Conservation (phyloP, 2,329 filamentous ascomycete genomes). For the Trichoderma sp. region DNA sequence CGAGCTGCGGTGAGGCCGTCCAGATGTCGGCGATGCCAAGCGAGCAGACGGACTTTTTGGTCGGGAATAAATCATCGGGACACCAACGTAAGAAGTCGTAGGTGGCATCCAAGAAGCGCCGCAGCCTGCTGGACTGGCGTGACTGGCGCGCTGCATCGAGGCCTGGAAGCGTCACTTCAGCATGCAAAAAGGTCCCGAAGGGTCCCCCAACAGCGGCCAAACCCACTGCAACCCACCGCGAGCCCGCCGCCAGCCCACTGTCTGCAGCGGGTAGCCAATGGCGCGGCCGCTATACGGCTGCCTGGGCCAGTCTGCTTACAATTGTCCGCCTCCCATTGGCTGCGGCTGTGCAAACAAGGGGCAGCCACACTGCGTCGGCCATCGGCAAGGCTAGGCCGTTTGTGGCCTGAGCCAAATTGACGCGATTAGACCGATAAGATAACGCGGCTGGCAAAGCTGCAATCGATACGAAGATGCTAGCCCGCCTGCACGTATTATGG, state of each 20-base stretch:
- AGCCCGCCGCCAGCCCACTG: slow-evolving; percentile 15
- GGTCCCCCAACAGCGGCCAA: slow-evolving; percentile 13
- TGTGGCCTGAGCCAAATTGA: slow-evolving; percentile 17
- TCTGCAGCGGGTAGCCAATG: slow-evolving; percentile 4
- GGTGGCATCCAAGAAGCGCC: slow-evolving; percentile 17
- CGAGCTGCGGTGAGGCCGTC: not conserved
- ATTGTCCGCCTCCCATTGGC: slow-evolving; percentile 27
- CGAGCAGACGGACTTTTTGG: not conserved
- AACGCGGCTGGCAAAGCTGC: slow-evolving; percentile 6
- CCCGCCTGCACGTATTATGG: not conserved
- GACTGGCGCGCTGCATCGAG: not conserved
- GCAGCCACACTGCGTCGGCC: slow-evolving; percentile 30
- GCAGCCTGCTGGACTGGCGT: slow-evolving; percentile 16
- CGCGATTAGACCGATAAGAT: slow-evolving; percentile 27
- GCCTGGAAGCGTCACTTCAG: slow-evolving; percentile 23
- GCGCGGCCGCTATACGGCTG: slow-evolving; percentile 4
- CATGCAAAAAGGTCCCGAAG: slow-evolving; percentile 24
- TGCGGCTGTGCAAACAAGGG: slow-evolving; percentile 25
- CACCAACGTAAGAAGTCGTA: not conserved
- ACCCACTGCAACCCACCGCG: slow-evolving; percentile 19
- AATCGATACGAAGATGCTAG: not conserved
- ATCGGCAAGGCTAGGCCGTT: slow-evolving; percentile 33
- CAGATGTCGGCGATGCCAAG: not conserved
- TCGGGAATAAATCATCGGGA: not conserved
- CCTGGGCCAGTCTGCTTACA: slow-evolving; percentile 24